These are phyloP conservation scores for Rhynchospora breviuscula DNA, from an alignment of 176 grass and related monocot species.

Conservation along the genomic window DNA sequence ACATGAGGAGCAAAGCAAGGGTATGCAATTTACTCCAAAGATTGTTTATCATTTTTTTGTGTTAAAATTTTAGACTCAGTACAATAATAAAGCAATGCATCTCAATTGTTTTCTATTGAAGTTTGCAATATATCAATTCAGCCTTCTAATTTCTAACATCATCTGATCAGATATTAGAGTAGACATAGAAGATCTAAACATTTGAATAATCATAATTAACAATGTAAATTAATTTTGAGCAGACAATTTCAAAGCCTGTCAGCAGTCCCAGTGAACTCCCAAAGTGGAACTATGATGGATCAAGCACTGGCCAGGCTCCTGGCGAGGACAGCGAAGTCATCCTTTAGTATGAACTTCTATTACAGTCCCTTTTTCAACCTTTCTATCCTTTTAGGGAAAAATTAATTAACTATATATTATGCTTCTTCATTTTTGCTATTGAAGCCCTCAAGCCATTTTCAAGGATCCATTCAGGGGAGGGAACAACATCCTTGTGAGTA, in stretches of 20 bases:
- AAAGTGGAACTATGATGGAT: slow-evolving; percentile 94
- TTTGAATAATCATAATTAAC: background rate
- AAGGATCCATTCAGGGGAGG: slow-evolving; percentile 92
- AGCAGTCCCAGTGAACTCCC: slow-evolving; percentile 70
- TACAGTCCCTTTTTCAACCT: background rate
- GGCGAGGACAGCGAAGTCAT: slow-evolving; percentile 85
- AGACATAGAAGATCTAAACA: background rate
- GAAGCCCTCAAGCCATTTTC: slow-evolving; percentile 84
- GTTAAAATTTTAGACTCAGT: background rate
- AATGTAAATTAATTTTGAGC: slow-evolving; percentile 13
- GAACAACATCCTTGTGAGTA: slow-evolving; percentile 72
- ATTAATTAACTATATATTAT: background rate
- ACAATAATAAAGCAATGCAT: background rate
- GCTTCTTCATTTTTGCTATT: background rate
- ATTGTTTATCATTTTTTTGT: background rate
- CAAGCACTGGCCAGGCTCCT: slow-evolving; percentile 75
- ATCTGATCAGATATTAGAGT: too few species aligned
- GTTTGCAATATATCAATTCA: background rate
- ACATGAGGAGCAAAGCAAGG: slow-evolving; percentile 89
- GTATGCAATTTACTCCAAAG: slow-evolving; percentile 16
- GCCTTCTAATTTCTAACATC: background rate
- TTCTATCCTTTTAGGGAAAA: background rate
- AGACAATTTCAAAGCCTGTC: slow-evolving; percentile 74
- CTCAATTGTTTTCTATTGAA: background rate
- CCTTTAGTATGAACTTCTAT: slow-evolving; percentile 40